These are phyloP conservation scores for Prunella vulgaris DNA, from an alignment of 257 asterid species.

Conservation along the genomic window DNA sequence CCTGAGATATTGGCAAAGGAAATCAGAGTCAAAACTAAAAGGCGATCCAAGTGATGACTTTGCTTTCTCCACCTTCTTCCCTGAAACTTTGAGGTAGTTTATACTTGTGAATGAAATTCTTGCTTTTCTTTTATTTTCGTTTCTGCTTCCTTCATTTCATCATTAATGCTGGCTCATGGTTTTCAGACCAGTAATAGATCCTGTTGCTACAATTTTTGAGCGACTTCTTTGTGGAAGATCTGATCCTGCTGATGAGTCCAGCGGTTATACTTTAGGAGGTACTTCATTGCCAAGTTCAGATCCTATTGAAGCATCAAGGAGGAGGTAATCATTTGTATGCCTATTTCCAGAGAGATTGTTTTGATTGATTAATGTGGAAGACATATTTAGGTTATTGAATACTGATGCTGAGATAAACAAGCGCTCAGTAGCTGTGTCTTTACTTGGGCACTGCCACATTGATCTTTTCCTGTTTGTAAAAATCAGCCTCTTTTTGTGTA, in stretches of 20 bases:
- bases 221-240: conserved; percentile 78
- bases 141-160: conserved; percentile 10
- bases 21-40: conserved; percentile 63
- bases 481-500: no score
- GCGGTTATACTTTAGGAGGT: conserved; percentile 57
- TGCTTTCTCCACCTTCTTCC: conserved; percentile 76
- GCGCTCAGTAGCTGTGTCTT: no score
- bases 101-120: neutral
- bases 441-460: no score
- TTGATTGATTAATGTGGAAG: neutral
- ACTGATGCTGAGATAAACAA: no score
- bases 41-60: conserved; percentile 98
- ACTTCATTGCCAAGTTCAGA: conserved; percentile 76
- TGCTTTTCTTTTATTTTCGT: neutral
- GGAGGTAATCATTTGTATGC: conserved; percentile 55
- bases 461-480: no score
- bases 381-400: neutral
- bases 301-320: conserved; percentile 83
- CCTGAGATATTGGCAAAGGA: conserved; percentile 86
- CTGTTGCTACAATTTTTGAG: conserved; percentile 63
- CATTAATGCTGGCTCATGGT: conserved; percentile 19
- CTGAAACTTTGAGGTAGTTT: conserved; percentile 58
- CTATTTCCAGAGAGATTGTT: neutral
- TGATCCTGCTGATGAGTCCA: conserved; percentile 47
- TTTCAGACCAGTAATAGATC: conserved; percentile 73